A percentile compares a stretch with the other conserved stretches of the same genome.
Conservation (phyloP, 495 filamentous ascomycete genomes). For the Penicillium salamii region DNA sequence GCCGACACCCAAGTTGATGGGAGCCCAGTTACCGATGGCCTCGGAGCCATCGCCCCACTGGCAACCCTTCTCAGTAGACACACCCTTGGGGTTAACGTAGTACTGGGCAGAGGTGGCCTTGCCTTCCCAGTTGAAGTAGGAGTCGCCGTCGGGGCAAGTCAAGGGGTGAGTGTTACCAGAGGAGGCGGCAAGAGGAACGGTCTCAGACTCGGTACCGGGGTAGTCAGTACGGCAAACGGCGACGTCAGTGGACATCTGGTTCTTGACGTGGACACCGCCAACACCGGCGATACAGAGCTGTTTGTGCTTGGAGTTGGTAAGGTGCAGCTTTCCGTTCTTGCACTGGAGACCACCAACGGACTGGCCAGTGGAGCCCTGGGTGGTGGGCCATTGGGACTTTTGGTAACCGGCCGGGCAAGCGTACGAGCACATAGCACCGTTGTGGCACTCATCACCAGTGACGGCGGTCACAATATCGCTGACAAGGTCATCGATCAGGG, state of each 20-base stretch:
- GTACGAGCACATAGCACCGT: conserved; percentile 82
- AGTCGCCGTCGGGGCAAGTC: conserved; percentile 66
- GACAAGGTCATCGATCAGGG: conserved; percentile 34
- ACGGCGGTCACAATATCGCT: conserved; percentile 65
- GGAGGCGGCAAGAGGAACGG: conserved; percentile 64
- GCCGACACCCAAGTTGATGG: conserved; percentile 83
- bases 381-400: conserved; percentile 86
- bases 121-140: conserved; percentile 76
- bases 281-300: conserved; percentile 75
- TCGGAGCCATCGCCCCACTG: conserved; percentile 65
- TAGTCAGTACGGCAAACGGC: conserved; percentile 95
- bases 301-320: conserved; percentile 64
- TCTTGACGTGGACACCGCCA: conserved; percentile 67
- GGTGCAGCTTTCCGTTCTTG: conserved; percentile 67
- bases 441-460: conserved; percentile 50
- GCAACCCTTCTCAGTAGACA: conserved; percentile 68
- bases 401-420: conserved; percentile 88
- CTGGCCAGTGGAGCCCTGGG: conserved; percentile 78
- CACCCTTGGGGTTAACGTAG: conserved; percentile 85
- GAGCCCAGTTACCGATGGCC: conserved; percentile 81
- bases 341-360: conserved; percentile 88
- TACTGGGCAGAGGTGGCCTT: conserved; percentile 86
- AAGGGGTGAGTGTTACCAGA: conserved; percentile 57
- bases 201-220: conserved; percentile 82
- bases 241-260: conserved; percentile 61